phyloP scores from a whole-genome alignment of 768 basidiomycete genomes.

The Suillus discolor region DNA sequence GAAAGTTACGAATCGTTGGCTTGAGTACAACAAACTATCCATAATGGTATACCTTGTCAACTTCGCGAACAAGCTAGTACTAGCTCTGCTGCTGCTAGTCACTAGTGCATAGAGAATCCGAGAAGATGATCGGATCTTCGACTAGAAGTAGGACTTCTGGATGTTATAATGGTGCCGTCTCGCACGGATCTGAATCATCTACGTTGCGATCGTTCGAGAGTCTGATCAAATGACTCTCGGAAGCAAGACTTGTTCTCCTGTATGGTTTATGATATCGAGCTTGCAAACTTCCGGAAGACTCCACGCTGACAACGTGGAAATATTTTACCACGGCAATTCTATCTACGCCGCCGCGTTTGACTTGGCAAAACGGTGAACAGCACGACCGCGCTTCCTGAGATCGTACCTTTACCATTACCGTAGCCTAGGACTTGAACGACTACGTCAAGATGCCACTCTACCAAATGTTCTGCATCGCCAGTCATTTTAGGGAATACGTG shows the following conservation, averaged over 20 bases:
- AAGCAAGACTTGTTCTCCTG: background rate
- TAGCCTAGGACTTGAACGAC: background rate
- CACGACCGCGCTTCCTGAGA: conserved; percentile 1
- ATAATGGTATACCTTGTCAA: background rate
- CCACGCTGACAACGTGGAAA: background rate
- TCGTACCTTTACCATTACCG: background rate
- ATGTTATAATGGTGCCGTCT: background rate
- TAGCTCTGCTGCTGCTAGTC: background rate
- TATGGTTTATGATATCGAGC: background rate
- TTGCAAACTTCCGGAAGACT: background rate
- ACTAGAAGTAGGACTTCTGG: background rate
- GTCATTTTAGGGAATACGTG: conserved; percentile 76
- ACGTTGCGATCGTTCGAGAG: background rate
- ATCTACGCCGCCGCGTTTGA: background rate
- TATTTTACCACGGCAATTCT: conserved; percentile 1
- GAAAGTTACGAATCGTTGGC: background rate
- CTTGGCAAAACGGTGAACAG: background rate
- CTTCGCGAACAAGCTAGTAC: background rate
- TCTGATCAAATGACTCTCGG: background rate
- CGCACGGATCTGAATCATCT: background rate
- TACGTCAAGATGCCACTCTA: conserved; percentile 75
- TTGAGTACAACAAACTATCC: background rate
- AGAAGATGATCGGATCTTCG: background rate
- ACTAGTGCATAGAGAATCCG: background rate
- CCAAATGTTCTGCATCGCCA: conserved; percentile 82